Conservation (phyloP, 495 filamentous ascomycete genomes). For the Annulohypoxylon maeteangense region DNA sequence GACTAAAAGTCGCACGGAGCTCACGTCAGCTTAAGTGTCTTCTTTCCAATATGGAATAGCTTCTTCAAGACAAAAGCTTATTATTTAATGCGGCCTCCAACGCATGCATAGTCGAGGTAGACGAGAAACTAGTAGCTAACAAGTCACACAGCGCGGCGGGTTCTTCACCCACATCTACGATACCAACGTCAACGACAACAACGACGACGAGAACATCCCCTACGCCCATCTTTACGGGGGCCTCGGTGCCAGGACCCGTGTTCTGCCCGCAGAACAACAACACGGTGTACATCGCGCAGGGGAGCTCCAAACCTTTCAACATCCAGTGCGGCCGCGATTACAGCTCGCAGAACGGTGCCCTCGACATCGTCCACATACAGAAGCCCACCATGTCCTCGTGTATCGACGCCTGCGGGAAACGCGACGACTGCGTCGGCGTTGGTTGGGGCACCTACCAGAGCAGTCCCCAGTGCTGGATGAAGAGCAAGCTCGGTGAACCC, state of each 20-base stretch:
- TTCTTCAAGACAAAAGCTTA: not conserved
- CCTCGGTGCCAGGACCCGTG: conserved; percentile 15
- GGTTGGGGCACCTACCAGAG: conserved; percentile 52
- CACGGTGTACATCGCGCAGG: conserved; percentile 45
- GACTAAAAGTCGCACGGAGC: not conserved
- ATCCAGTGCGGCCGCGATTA: conserved; percentile 53
- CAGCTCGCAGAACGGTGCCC: conserved; percentile 39
- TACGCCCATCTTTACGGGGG: conserved; percentile 33
- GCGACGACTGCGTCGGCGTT: conserved; percentile 46
- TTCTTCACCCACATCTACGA: conserved; percentile 9
- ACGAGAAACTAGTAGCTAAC: conserved; percentile 6
- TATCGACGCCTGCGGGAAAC: conserved; percentile 45
- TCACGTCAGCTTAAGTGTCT: conserved; percentile 25
- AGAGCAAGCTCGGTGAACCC: conserved; percentile 65
- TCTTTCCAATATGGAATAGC: not conserved
- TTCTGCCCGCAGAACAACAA: conserved; percentile 49
- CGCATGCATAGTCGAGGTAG: not conserved
- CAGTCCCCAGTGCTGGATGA: conserved; percentile 62
- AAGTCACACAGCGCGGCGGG: conserved; percentile 2
- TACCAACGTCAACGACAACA: conserved; percentile 13
- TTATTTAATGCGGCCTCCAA: not conserved
- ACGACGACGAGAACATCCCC: conserved; percentile 20
- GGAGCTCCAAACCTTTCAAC: conserved; percentile 35
- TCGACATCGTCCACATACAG: conserved; percentile 41
- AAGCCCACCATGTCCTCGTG: conserved; percentile 44